Base-by-base conservation (phyloP, 2,329 filamentous ascomycete species). In the Emydomyces testavorans region DNA sequence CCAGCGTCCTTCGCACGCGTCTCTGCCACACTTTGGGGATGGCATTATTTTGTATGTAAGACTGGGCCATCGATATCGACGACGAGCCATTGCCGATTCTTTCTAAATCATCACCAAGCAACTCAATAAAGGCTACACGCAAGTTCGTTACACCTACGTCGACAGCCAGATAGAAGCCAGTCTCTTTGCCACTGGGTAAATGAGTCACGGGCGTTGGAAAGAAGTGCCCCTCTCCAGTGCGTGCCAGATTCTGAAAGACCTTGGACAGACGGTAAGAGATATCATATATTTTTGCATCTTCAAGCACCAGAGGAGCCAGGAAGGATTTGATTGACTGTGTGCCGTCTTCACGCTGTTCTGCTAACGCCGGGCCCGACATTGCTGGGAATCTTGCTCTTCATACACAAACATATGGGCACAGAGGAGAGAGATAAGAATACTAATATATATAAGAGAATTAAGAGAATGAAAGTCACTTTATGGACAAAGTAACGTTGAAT, bases 1-100 rank as follows among this genome's bases (percentile, higher is more conserved):
- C 84, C 48, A 85, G 65, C 4, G 76, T 74, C 39, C 80, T 71
- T 29, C 71, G 71, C 26, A 83, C 69, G 36, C 72, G 72, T 11
- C 67, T 73, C 63, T 53, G 60, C 45, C 62, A 60, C 15, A 59
- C 62, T 18, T 61, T 56, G 41, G 57, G 53, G 29, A 57, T 57
- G 16, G 46, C 28, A 29, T 44, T 46, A n/a, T 32, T 45, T 13
- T 16, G 15, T n/a, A 32, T 26, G 15, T 32, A 32, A 6, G 26
- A 34, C 6, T 31, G 35, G 16, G 36, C 35, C 23, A 18, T 31
- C 34, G 36, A 34, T 6, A 32, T 47, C 2, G 38, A 40, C 13
- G 24, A 29, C 3, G 15, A 31, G 36, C 44, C 36, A 18, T 21
- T 32, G 15, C 16, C 7, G 24, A 35, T 13, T 7, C 24, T 20